A percentile compares a stretch with the other conserved stretches of the same genome.
Conservation (phyloP, 1,139 yeast species). For the Torulaspora pretoriensis region DNA sequence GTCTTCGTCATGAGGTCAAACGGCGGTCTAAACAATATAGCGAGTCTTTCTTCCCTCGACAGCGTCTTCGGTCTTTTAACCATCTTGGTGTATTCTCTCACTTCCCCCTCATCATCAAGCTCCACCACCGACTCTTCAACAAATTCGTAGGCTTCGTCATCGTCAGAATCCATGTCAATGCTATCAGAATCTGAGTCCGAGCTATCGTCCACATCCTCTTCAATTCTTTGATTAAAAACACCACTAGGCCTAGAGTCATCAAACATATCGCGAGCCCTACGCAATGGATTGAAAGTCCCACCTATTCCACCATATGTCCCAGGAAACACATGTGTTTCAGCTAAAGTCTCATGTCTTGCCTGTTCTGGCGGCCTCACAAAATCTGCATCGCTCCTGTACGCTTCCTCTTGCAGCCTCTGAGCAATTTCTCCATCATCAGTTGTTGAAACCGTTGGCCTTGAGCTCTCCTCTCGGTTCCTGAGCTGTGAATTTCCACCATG, state of each 20-base stretch:
- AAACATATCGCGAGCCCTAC: constrained; percentile 37
- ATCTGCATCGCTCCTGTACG: constrained; percentile 50
- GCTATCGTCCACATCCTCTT: constrained; percentile 28
- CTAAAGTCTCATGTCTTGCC: constrained; percentile 76
- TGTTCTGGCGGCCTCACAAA: constrained; percentile 76
- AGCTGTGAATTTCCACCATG: constrained; percentile 44
- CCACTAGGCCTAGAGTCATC: constrained; percentile 42
- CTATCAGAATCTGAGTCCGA: constrained; percentile 19
- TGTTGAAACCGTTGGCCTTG: constrained; percentile 13
- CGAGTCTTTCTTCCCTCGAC: constrained; percentile 48
- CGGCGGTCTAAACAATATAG: constrained; percentile 85
- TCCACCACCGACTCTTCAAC: constrained; percentile 36
- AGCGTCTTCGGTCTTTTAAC: constrained; percentile 28
- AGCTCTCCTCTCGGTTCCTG: constrained; percentile 12
- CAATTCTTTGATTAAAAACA: constrained; percentile 49
- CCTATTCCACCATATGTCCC: constrained; percentile 39
- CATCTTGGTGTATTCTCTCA: constrained; percentile 29
- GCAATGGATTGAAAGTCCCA: constrained; percentile 34
- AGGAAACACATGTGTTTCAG: constrained; percentile 40
- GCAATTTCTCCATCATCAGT: constrained; percentile 59
- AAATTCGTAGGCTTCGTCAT: constrained; percentile 32
- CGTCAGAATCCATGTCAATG: constrained; percentile 20
- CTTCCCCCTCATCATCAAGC: constrained; percentile 36
- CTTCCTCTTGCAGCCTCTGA: constrained; percentile 59
- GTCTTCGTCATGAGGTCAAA: constrained; percentile 74